Evolutionary conservation across 208 protist genomes (phyloP), one percentile per base, ranked within the genome.

Genomic region (Leishmania tarentolae): DNA sequence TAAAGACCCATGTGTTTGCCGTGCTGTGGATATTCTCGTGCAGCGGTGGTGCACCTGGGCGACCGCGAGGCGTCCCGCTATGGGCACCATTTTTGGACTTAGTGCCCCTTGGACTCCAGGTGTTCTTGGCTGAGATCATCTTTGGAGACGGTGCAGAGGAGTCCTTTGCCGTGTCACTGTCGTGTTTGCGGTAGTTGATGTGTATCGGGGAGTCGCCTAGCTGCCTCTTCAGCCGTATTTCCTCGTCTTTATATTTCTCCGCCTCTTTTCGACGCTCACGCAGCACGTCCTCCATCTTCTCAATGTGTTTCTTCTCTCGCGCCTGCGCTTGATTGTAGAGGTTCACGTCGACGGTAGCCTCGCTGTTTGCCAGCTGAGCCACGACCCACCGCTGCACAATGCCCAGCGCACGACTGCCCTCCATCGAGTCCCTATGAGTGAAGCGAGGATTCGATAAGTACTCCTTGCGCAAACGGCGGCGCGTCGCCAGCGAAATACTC

Each of bases 381-480:
- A 73, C 71, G 5, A 93, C 90, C 90, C 90, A 93, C 40, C 83
- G 86, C 75, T 91, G 83, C 75, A 93, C 72, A 21, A 85, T 86
- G 21, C 87, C 87, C 35, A 93, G 76, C 28, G 87, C 87, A 19
- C 85, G 84, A 68, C 90, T 91, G 24, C 87, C 88, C 57, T 85
- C 85, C 82, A 91, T 90, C 21, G 90, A 86, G 65, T 86, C 82
- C 35, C 73, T 76, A 71, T 93, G 90, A 19, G 85, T 93, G 75
- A 90, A 93, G 59, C 84, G 78, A 21, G 83, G 77, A 56, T 92
- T 86, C 21, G 68, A 68, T 24, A 90, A 59, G 84, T 87, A 92
- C 35, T 80, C 74, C 82, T 82, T 46, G 35, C 79, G 71, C 9
- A 86, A 35, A 4, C 46, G 75, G 35, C 79, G 71, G 35, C 76